Base-by-base conservation (phyloP, 768 basidiomycete genomes). In the Punctularia strigosozonata region DNA sequence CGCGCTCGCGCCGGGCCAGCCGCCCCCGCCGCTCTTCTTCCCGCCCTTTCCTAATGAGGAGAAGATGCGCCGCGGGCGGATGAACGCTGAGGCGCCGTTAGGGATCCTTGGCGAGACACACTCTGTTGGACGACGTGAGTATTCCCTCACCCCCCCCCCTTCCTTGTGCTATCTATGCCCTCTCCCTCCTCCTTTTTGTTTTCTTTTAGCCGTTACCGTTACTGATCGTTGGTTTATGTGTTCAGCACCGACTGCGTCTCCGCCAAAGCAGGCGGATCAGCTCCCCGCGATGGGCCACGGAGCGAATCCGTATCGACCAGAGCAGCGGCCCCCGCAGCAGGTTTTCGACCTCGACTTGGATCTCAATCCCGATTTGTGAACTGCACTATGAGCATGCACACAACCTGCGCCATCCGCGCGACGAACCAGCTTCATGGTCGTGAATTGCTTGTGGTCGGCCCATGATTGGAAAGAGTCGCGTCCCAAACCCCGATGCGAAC, bases 1-100 rank as follows among this genome's bases (percentile, higher is more conserved):
- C 10, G 68, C 77, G 34, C 65, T 65, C 19, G 59, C 75, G 4
- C 77, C 80, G 1, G 80, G 80, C 6, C 83, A 81, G 48, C 77
- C 77, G 8, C 80, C 81, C 1, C 77, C 79, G 14, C 82, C 80
- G 14, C 53, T 85, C 30, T 88, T 90, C 68, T 87, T 88, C 62
- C 86, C 86, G 25, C 88, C 88, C 8, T 90, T 88, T 56, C 87
- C 87, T 1, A 88, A 87, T 51, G 86, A 88, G 60, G 87, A 88
- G 55, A 89, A 86, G 59, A 87, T 90, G 83, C 77, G 86, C 37
- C 70, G 78, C 19, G 87, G 87, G 1, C 70, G 71, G 41, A 71
- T 88, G 56, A 86, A 82, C 50, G 77, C 76, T 17, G 84, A 87
- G 56, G 80, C 78, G 20, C 86, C 84, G 1, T 66, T 88, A 41